A percentile compares a stretch with the other conserved stretches of the same genome.
phyloP scores from a whole-genome alignment of 2,329 filamentous ascomycete genomes.

The Colletotrichum theobromicola region DNA sequence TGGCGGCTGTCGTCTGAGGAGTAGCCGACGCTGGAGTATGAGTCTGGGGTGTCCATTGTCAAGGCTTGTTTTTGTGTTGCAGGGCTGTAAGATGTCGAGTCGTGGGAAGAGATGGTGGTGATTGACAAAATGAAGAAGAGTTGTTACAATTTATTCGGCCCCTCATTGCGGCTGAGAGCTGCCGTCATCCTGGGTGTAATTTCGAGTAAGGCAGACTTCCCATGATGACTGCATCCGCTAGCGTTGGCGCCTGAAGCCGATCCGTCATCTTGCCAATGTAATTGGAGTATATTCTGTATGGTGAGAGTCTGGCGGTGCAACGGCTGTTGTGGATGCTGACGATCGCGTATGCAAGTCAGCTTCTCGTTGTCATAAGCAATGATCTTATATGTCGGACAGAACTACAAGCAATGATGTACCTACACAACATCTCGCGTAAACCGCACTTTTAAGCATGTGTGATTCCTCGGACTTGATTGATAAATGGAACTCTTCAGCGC shows the following conservation, averaged over 20 bases:
- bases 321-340: too few species aligned
- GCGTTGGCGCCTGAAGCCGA: neutral
- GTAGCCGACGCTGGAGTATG: neutral
- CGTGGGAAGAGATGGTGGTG: neutral
- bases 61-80: accelerated
- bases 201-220: neutral
- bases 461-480: neutral
- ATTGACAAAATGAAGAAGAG: neutral
- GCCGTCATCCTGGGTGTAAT: neutral
- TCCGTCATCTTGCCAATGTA: neutral
- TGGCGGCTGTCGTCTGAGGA: neutral
- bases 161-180: neutral
- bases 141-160: neutral
- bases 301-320: neutral
- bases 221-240: neutral
- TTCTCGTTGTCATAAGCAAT: too few species aligned
- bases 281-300: neutral
- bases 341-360: too few species aligned
- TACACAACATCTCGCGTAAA: too few species aligned
- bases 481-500: neutral
- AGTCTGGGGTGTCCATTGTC: neutral
- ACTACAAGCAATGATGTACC: too few species aligned
- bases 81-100: neutral
- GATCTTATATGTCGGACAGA: too few species aligned
- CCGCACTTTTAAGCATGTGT: too few species aligned